Conservation (phyloP, 768 basidiomycete genomes). For the Porpolomopsis calyptriformis region DNA sequence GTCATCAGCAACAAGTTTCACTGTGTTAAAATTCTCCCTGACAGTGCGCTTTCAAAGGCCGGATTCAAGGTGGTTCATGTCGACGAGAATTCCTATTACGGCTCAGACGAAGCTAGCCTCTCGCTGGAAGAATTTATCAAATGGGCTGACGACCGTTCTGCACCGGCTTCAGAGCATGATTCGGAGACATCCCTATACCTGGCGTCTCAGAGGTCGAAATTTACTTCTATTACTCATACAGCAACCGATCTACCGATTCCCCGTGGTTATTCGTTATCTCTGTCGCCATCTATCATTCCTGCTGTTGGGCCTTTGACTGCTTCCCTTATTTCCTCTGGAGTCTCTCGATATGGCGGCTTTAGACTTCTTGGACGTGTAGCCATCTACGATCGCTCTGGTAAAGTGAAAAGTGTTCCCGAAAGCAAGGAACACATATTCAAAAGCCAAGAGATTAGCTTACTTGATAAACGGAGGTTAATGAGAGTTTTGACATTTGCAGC, state of each 20-base stretch:
- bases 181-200: neutral
- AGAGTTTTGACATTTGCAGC: constrained; percentile 79
- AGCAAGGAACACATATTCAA: constrained; percentile 93
- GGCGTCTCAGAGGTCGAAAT: constrained; percentile 15
- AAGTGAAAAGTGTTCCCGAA: constrained; percentile 62
- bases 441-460: constrained; percentile 57
- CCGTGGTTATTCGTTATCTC: constrained; percentile 75
- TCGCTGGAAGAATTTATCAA: constrained; percentile 67
- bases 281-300: constrained; percentile 75
- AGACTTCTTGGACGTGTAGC: constrained; percentile 65
- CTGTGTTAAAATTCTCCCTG: no score
- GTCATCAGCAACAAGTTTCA: no score
- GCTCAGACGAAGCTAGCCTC: constrained; percentile 70
- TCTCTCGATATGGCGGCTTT: constrained; percentile 86
- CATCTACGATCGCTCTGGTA: constrained; percentile 40
- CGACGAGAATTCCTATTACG: constrained; percentile 79
- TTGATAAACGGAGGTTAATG: constrained; percentile 88
- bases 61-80: constrained; percentile 84
- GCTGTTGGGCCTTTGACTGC: constrained; percentile 71
- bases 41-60: constrained; percentile 82
- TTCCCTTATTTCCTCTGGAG: constrained; percentile 69
- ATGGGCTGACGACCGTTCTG: constrained; percentile 45
- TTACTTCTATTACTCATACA: constrained; percentile 36
- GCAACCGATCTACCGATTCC: constrained; percentile 38
- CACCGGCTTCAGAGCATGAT: constrained; percentile 10